These are phyloP conservation scores for Begonia fuchsioides DNA, from an alignment of 306 rosid species.

Conservation along the genomic window DNA sequence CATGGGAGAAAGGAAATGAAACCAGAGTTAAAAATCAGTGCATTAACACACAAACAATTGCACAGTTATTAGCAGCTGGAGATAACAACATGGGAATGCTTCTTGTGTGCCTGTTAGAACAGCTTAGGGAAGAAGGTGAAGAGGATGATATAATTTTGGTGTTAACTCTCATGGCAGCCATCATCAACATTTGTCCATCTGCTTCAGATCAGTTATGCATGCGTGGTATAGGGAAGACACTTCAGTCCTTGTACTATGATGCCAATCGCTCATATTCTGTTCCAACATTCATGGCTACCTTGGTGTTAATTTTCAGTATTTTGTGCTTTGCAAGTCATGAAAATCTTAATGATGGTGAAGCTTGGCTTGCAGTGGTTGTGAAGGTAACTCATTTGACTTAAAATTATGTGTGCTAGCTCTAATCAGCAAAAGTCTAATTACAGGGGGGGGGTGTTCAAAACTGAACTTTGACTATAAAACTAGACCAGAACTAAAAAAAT, in stretches of 20 bases:
- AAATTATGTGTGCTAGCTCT: slow-evolving; percentile 1
- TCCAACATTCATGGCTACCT: slow-evolving; percentile 24
- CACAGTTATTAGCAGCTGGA: slow-evolving; percentile 51
- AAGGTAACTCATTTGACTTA: slow-evolving; percentile 30
- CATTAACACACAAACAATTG: slow-evolving; percentile 36
- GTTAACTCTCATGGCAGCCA: slow-evolving; percentile 32
- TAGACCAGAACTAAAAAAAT: no score
- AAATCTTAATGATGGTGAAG: slow-evolving; percentile 45
- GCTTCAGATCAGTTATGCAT: slow-evolving; percentile 47
- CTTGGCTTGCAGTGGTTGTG: slow-evolving; percentile 52
- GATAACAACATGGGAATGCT: slow-evolving; percentile 58
- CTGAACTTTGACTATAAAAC: no score
- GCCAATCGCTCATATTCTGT: slow-evolving; percentile 21
- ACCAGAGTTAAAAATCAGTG: slow-evolving; percentile 15
- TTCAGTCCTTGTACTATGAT: slow-evolving; percentile 26
- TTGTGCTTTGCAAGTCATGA: slow-evolving; percentile 42
- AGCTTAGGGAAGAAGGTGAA: slow-evolving; percentile 38
- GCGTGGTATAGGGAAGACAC: slow-evolving; percentile 42
- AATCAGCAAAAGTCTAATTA: slow-evolving; percentile 3
- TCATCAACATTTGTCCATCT: slow-evolving; percentile 34
- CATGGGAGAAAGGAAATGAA: slow-evolving; percentile 20
- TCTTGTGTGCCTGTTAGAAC: slow-evolving; percentile 45
- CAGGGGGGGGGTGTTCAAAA: no score
- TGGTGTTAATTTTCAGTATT: slow-evolving; percentile 36
- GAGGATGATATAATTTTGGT: slow-evolving; percentile 40